These are phyloP conservation scores for Rhodotorula sphaerocarpa DNA, from an alignment of 768 basidiomycete genomes.

Conservation along the genomic window DNA sequence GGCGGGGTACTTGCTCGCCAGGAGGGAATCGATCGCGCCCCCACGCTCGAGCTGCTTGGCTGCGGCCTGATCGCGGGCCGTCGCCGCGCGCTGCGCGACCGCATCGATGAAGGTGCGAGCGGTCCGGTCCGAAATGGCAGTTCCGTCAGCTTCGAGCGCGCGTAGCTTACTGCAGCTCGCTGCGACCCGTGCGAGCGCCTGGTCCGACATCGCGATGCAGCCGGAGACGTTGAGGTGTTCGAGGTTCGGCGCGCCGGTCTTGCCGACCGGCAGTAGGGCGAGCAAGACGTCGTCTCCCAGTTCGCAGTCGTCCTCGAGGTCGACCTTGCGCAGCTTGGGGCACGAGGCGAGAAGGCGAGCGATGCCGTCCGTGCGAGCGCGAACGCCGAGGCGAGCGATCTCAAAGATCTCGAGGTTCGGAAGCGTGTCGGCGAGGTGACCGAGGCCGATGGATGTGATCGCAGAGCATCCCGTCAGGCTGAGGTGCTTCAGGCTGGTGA, in stretches of 20 bases:
- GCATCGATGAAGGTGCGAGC: slow-evolving; percentile 62
- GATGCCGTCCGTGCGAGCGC: slow-evolving; percentile 63
- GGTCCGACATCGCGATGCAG: slow-evolving; percentile 58
- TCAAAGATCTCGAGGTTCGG: slow-evolving; percentile 71
- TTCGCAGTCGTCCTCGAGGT: slow-evolving; percentile 72
- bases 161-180: slow-evolving; percentile 53
- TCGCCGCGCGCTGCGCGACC: too few species aligned
- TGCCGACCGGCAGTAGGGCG: slow-evolving; percentile 50
- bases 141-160: slow-evolving; percentile 70
- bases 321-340: slow-evolving; percentile 63
- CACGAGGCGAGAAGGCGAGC: slow-evolving; percentile 61
- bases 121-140: slow-evolving; percentile 57
- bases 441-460: slow-evolving; percentile 67
- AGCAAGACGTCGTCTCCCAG: slow-evolving; percentile 66
- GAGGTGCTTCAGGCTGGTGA: slow-evolving; percentile 62
- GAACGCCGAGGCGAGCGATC: slow-evolving; percentile 61
- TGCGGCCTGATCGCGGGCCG: too few species aligned
- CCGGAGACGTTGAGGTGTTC: slow-evolving; percentile 66
- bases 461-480: slow-evolving; percentile 61
- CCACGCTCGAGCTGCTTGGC: slow-evolving; percentile 36
- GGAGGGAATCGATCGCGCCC: slow-evolving; percentile 2
- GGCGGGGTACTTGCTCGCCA: neutral
- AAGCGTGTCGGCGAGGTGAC: slow-evolving; percentile 60
- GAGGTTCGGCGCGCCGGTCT: slow-evolving; percentile 41
- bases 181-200: slow-evolving; percentile 58